phyloP scores from a whole-genome alignment of 1,284 basidiomycete genomes.

The Leccinum variabile region DNA sequence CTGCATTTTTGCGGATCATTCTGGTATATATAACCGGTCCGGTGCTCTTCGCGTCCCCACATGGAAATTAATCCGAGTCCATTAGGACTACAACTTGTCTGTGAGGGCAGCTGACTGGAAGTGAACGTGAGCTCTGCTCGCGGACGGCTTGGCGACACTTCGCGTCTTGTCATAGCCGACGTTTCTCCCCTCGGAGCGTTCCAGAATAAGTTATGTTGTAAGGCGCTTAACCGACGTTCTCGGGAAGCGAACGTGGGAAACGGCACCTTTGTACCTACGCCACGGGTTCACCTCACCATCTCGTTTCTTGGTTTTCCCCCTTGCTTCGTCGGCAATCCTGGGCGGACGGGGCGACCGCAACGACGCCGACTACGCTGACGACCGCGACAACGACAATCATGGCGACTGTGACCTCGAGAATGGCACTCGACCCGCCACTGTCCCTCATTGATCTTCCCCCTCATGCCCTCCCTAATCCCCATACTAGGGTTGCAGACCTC shows the following conservation, averaged over 20 bases:
- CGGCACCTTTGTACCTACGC: constrained; percentile 17
- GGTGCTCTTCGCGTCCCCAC: neutral
- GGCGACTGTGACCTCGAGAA: constrained; percentile 20
- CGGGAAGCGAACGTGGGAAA: constrained; percentile 28
- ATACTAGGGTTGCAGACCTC: constrained; percentile 14
- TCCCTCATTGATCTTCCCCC: constrained; percentile 17
- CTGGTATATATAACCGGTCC: neutral
- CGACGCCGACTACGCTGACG: constrained; percentile 15
- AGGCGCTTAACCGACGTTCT: constrained; percentile 20
- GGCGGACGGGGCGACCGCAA: constrained; percentile 21
- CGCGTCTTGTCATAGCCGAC: constrained; percentile 11
- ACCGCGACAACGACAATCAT: constrained; percentile 13
- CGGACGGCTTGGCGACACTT: neutral
- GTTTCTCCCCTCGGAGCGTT: neutral
- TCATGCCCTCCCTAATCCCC: constrained; percentile 20
- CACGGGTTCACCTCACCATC: constrained; percentile 14
- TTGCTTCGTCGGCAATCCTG: constrained; percentile 13
- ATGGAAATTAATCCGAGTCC: neutral
- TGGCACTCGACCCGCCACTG: constrained; percentile 18
- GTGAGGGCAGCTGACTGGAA: constrained; percentile 5
- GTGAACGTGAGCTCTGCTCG: neutral
- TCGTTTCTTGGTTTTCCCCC: constrained; percentile 24
- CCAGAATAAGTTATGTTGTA: constrained; percentile 2
- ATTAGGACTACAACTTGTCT: neutral
- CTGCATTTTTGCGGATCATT: neutral